A percentile compares a stretch with the other conserved stretches of the same genome.
phyloP scores from a whole-genome alignment of 139 green algal species.

The Nannochloris sp. region DNA sequence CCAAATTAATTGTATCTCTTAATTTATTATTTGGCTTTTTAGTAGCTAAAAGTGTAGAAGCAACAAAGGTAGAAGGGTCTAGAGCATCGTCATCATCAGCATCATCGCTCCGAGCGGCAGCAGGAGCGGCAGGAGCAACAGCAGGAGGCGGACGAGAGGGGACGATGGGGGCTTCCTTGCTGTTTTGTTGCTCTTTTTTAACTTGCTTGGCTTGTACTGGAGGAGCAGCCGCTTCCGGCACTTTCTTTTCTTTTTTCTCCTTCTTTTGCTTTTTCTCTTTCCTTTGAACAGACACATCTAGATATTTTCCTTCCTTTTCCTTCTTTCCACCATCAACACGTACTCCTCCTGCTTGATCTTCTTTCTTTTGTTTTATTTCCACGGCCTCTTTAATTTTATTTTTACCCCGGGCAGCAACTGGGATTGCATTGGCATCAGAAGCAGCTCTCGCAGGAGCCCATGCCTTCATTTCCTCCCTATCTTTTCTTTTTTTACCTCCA shows the following conservation, averaged over 20 bases:
- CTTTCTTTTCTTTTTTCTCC: neutral
- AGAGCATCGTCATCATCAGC: neutral
- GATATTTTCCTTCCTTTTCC: neutral
- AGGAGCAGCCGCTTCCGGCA: neutral
- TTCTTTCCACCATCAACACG: neutral
- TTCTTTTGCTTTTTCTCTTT: constrained; percentile 6
- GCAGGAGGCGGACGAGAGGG: too few species aligned
- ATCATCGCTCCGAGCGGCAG: too few species aligned
- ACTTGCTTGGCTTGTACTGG: too few species aligned
- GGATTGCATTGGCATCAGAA: neutral
- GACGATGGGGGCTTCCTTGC: too few species aligned
- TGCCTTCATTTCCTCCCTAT: neutral
- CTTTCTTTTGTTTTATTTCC: neutral
- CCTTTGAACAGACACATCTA: neutral
- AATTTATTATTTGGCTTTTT: too few species aligned
- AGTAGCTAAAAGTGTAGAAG: neutral
- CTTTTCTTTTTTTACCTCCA: neutral
- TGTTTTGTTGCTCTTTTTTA: too few species aligned
- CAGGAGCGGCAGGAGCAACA: too few species aligned
- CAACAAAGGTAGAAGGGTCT: neutral
- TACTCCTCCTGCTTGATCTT: neutral
- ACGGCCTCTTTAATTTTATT: neutral
- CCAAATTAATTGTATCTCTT: neutral
- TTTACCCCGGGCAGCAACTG: neutral
- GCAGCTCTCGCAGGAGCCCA: neutral